Evolutionary conservation across 768 basidiomycete species (phyloP).

Genomic region (Kondoa subrosea): DNA sequence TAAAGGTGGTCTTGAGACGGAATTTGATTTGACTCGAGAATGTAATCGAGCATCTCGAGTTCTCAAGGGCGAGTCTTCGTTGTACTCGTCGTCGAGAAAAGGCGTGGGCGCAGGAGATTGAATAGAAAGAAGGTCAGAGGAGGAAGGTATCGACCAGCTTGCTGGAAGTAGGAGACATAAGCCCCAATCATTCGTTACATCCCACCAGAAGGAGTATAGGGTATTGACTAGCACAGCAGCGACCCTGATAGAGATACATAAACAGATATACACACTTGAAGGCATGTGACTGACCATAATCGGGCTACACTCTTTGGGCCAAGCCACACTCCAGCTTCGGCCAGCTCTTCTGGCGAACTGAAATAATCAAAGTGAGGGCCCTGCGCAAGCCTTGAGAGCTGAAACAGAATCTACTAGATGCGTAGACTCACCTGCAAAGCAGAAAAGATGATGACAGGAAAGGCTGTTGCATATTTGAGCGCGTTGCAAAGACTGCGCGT

Average conservation of each 20-base stretch:
- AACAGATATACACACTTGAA: background rate
- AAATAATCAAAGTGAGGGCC: slow-evolving; percentile 43
- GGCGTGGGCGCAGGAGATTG: background rate
- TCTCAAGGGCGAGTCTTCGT: slow-evolving; percentile 4
- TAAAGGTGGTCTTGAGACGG: background rate
- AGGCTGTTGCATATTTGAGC: slow-evolving; percentile 86
- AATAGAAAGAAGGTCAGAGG: background rate
- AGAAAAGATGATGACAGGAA: slow-evolving; percentile 87
- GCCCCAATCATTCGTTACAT: slow-evolving; percentile 95
- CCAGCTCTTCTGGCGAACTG: slow-evolving; percentile 40
- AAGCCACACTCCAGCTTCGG: slow-evolving; percentile 31
- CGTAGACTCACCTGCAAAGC: slow-evolving; percentile 52
- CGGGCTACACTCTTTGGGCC: slow-evolving; percentile 22
- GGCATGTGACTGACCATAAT: slow-evolving; percentile 17
- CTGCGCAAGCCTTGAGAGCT: background rate
- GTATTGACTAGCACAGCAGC: slow-evolving; percentile 73
- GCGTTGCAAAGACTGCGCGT: slow-evolving; percentile 68
- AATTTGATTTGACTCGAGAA: background rate
- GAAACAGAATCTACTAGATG: background rate
- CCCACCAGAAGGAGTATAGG: slow-evolving; percentile 96
- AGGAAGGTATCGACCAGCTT: slow-evolving; percentile 27
- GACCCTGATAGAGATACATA: slow-evolving; percentile 42
- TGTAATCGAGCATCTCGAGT: slow-evolving; percentile 8
- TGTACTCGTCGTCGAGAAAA: background rate
- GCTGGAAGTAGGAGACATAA: slow-evolving; percentile 48